Percentiles rank a stretch among this genome's conserved stretches.
phyloP scores from a whole-genome alignment of 805 yeast species.

The Clavispora fructus region DNA sequence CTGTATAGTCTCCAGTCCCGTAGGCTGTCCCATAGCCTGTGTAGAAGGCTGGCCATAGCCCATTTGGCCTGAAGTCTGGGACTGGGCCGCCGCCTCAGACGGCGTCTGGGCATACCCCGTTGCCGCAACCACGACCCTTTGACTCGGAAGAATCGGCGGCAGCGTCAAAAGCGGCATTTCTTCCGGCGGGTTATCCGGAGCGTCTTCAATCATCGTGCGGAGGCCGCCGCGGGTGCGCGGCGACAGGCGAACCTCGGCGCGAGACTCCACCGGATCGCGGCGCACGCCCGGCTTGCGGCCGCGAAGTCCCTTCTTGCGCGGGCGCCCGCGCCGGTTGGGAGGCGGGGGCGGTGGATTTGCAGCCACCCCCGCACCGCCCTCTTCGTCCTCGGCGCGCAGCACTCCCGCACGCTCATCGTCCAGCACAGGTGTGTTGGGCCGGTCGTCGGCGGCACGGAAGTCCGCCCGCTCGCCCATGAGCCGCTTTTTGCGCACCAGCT shows the following conservation, averaged over 20 bases:
- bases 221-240: not conserved
- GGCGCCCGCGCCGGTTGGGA: slow-evolving; percentile 13
- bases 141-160: slow-evolving; percentile 15
- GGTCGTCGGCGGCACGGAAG: slow-evolving; percentile 6
- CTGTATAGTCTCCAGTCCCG: too few relatives aligned
- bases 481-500: slow-evolving; percentile 15
- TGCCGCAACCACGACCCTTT: slow-evolving; percentile 2
- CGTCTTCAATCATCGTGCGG: not conserved
- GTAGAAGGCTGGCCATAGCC: not conserved
- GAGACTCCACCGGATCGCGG: slow-evolving; percentile 1
- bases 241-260: not conserved
- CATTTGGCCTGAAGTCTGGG: not conserved
- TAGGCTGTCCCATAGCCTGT: too few relatives aligned
- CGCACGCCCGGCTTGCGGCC: slow-evolving; percentile 7
- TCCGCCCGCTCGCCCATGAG: slow-evolving; percentile 15
- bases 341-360: slow-evolving; percentile 5
- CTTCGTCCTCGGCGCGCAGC: slow-evolving; percentile 11
- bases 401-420: slow-evolving; percentile 9
- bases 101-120: not conserved
- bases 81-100: not conserved
- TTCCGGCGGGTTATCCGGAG: not conserved
- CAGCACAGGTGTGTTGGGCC: slow-evolving; percentile 9
- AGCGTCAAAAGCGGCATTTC: not conserved
- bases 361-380: slow-evolving; percentile 2
- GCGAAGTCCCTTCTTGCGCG: slow-evolving; percentile 11